Base-by-base conservation (phyloP, 129 eudicot genomes). In the Arctium lappa region DNA sequence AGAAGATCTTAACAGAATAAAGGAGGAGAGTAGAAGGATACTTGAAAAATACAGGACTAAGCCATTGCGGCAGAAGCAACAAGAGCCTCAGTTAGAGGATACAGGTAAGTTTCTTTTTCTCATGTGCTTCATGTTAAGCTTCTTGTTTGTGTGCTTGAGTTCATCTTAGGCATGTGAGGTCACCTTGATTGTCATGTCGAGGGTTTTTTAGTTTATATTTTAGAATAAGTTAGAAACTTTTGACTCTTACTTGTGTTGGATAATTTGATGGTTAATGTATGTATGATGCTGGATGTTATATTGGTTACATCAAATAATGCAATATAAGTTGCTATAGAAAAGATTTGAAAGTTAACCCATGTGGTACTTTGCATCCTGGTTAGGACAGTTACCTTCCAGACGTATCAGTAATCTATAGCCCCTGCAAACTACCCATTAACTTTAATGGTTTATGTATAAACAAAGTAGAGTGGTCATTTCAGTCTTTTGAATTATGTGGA, bases 1-100 rank as follows among this genome's bases (percentile, higher is more conserved):
- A 73, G 97, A 95, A 77, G 98, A 95, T 76, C 80, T 95, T 74
- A 91, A 93, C 72, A 91, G 88, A 91, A 90, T 95, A 70, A 93
- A 91, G 84, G 98, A 95, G 89, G 98, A 95, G 91, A 95, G 99
- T 79, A 90, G 98, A 87, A 93, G 93, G 83, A 95, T 95, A 40
- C 93, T 93, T 85, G 97, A 95, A 84, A 95, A 95, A 85, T 95
- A 93, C 85, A 93, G 84, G 87, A 83, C 85, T 74, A 81, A 87
- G 83, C 68, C 86, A 44, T 87, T 72, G 42, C 53, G 70, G 18
- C 88, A 85, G 76, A 78, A 92, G 75, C 89, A 88, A 70, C 68
- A 32, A 46, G 85, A 72, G 79, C 46, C 89, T 73, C 84, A 66
- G 48, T 71, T 70, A 16, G 88, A 82, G 69, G 86, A 74, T 80